A percentile compares a stretch with the other conserved stretches of the same genome.
These are phyloP conservation scores for Scheffersomyces quercinus DNA, from an alignment of 1,139 yeast species.

Conservation along the genomic window DNA sequence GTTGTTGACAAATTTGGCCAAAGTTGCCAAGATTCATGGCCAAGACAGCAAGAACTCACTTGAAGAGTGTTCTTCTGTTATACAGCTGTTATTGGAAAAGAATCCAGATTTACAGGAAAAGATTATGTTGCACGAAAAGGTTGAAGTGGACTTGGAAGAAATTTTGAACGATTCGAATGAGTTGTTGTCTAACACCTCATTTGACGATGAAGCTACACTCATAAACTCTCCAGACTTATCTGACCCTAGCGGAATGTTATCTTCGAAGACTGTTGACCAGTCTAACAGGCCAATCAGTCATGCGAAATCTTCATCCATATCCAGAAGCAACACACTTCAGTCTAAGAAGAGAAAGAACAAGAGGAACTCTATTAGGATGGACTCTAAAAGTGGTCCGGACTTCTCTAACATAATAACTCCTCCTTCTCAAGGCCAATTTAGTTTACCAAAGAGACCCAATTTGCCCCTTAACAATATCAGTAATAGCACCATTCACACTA, in stretches of 20 bases:
- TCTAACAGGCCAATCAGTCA: constrained; percentile 1
- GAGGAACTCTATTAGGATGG: constrained; percentile 32
- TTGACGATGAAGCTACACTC: constrained; percentile 39
- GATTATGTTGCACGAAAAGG: constrained; percentile 27
- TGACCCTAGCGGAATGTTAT: constrained; percentile 7
- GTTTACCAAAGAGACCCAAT: constrained; percentile 23
- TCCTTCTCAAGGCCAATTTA: constrained; percentile 21
- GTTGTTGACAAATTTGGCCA: constrained; percentile 45
- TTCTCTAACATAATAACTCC: constrained; percentile 19
- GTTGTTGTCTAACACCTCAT: constrained; percentile 31
- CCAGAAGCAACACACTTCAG: constrained; percentile 28
- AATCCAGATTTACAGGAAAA: constrained; percentile 40
- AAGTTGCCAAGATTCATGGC: constrained; percentile 50
- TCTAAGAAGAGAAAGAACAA: constrained; percentile 32
- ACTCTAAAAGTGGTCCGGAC: constrained; percentile 24
- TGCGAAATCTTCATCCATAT: constrained; percentile 13
- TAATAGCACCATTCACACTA: constrained; percentile 7
- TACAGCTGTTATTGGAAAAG: constrained; percentile 31
- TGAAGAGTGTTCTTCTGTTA: constrained; percentile 31
- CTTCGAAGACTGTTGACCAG: neutral
- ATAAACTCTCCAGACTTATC: constrained; percentile 26
- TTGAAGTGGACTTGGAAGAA: constrained; percentile 36
- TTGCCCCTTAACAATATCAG: constrained; percentile 8
- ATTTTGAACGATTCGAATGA: constrained; percentile 37
- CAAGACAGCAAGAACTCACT: constrained; percentile 41